Evolutionary conservation across 75 land plant genomes (phyloP), one percentile per base, ranked within the genome.

Genomic region (Larix kaempferi): DNA sequence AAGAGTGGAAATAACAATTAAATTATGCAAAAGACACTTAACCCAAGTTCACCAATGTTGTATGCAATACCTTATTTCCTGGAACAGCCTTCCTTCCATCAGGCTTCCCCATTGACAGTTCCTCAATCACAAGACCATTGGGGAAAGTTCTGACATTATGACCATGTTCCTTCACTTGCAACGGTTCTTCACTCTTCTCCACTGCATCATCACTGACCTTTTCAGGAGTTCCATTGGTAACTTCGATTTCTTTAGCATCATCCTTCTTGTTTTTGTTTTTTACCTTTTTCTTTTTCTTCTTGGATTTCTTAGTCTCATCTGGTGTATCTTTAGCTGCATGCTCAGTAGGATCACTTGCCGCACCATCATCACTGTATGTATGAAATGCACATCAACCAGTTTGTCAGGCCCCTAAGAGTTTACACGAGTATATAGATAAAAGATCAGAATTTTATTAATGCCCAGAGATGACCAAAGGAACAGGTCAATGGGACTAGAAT

Each of bases 1-100:
- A 33, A 15, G 29, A 65, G 26, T 5, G 33, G 12, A n/a, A 44
- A 27, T 76, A 33, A 25, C n/a, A n/a, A 21, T 79, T 10, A 41
- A 11, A 61, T 6, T 35, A 56, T 26, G 37, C 23, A 56, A 17
- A 56, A 54, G n/a, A 17, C 41, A 74, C 33, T 23, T 41, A 19
- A 63, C 33, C 12, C 14, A 64, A 14, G 2, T 72, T 29, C 59
- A 22, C 3, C 4, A 22, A 79, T 17, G 14, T 54, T 71, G 57
- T 44, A 49, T 26, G 33, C 15, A 71, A 17, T 59, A 88, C 99
- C 88, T 81, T 89, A 21, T 83, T 89, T 39, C 99, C 99, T 35
- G 85, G 84, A 66, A 86, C 85, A 21, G 98, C 99, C 78, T 89
- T 85, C 86, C 91, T 96, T 6, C 98, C 99, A 85, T 96, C 91